Base-by-base conservation (phyloP, 257 asterid species). In the Paraleonurus japonicus region DNA sequence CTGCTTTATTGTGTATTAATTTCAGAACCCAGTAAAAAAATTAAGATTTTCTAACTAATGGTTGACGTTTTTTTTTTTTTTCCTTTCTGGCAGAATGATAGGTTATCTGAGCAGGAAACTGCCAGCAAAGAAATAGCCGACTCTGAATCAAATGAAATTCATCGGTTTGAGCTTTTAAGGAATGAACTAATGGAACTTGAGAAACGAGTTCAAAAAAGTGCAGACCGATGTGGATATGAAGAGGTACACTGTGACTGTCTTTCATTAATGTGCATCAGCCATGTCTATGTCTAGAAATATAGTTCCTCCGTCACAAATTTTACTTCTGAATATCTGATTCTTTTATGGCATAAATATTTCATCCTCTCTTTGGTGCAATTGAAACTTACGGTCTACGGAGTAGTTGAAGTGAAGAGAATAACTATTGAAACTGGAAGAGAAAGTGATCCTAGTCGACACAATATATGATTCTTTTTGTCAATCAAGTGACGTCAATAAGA, bases 181-280 rank as follows among this genome's bases (percentile, higher is more conserved):
- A 84, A 78, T 76, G 97, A 92, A 76, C 84, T 95, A 70, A 88
- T 92, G 85, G 97, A 88, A 67, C 92, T 92, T 75, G 97, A 95
- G 92, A 79, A 83, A 77, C 92, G 99, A 65, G 99, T 95, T 73
- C 88, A 88, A 74, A 90, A 72, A 78, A 95, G 96, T 72, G 67
- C 98, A 43, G 81, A 91, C 79, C 76, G 11, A 54, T 69, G 72
- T 75, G 90, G 81, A 67, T 32, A 67, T 66, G 98, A 83, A 61
- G 96, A 88, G 95, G 98, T 95, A 84, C 54, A 26, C 24, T 72
- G 59, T 45, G 43, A 66, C 64, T 28, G 67, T 22, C 51, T 32
- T 43, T 16, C 57, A 47, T 55, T 55, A 57, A 47, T 39, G 59
- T 64, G 68, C 65, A 73, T 61, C 50, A 27, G 7, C 60, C 32